Evolutionary conservation across 208 protist species (phyloP).

Genomic region (Porcisia deanei): DNA sequence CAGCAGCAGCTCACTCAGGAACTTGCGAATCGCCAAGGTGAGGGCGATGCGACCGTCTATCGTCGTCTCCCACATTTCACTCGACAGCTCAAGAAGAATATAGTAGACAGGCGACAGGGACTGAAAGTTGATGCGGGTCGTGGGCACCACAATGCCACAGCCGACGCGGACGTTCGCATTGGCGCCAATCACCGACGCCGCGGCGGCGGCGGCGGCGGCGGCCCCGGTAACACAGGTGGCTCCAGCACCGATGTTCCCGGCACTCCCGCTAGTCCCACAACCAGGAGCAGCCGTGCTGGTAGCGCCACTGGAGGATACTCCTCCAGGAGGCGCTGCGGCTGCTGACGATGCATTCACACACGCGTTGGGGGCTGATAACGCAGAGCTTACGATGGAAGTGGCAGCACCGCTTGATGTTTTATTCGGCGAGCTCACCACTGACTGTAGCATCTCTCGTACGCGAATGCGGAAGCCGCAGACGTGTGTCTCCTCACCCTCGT

Average conservation of each 20-base stretch:
- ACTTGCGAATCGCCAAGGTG: slow-evolving; percentile 76
- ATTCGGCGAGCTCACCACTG: background rate
- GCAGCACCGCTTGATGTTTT: slow-evolving; percentile 16
- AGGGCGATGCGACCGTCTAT: slow-evolving; percentile 74
- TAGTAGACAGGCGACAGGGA: slow-evolving; percentile 81
- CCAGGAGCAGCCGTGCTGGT: background rate
- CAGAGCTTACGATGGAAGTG: background rate
- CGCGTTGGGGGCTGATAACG: background rate
- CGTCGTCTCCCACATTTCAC: slow-evolving; percentile 86
- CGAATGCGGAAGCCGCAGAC: slow-evolving; percentile 69
- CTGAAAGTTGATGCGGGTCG: slow-evolving; percentile 76
- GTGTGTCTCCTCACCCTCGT: slow-evolving; percentile 72
- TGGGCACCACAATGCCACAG: slow-evolving; percentile 67
- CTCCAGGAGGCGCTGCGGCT: background rate
- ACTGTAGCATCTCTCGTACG: slow-evolving; percentile 70
- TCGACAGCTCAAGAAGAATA: slow-evolving; percentile 73
- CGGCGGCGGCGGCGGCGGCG: background rate
- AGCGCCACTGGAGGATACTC: background rate
- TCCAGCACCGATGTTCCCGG: background rate
- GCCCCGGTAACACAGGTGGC: too few species aligned
- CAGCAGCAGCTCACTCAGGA: slow-evolving; percentile 69
- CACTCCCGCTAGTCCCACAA: background rate
- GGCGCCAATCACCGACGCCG: background rate
- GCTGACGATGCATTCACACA: background rate
- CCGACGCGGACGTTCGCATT: slow-evolving; percentile 39